Conservation (phyloP, 164 flowering plant genomes). For the Malania oleifera region DNA sequence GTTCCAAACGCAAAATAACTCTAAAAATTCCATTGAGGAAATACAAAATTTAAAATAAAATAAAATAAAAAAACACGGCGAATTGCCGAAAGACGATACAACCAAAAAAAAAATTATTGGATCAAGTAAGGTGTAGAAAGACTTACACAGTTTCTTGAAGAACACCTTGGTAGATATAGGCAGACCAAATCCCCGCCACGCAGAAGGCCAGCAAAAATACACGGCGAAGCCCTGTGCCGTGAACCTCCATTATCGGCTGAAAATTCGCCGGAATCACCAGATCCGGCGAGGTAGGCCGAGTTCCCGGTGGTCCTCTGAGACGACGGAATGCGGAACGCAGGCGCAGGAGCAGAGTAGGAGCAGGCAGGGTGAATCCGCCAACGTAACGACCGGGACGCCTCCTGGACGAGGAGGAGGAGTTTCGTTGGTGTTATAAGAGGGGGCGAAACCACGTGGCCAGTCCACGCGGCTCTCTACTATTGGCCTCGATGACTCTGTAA, state of each 20-base stretch:
- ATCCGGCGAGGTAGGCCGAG: background rate
- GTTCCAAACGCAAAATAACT: no score
- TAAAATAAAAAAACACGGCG: background rate
- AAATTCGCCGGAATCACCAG: constrained; percentile 21
- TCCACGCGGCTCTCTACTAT: no score
- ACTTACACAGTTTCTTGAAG: constrained; percentile 88
- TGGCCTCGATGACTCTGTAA: no score
- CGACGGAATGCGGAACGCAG: no score
- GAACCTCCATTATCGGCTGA: constrained; percentile 55
- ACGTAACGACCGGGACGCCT: no score
- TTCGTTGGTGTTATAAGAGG: no score
- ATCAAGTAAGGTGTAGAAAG: background rate
- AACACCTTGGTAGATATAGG: constrained; percentile 91
- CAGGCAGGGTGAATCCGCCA: no score
- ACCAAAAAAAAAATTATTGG: constrained; percentile 2
- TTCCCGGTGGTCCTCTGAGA: background rate
- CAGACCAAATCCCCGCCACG: constrained; percentile 92
- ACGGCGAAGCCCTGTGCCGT: constrained; percentile 69
- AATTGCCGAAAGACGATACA: background rate
- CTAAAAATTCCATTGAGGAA: no score
- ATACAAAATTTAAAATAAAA: no score
- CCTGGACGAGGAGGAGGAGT: no score
- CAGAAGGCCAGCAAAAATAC: constrained; percentile 64
- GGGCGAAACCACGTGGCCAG: no score
- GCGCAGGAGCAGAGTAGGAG: no score